Evolutionary conservation across 768 basidiomycete species (phyloP).

Genomic region (Xerocomellus chrysenteron): DNA sequence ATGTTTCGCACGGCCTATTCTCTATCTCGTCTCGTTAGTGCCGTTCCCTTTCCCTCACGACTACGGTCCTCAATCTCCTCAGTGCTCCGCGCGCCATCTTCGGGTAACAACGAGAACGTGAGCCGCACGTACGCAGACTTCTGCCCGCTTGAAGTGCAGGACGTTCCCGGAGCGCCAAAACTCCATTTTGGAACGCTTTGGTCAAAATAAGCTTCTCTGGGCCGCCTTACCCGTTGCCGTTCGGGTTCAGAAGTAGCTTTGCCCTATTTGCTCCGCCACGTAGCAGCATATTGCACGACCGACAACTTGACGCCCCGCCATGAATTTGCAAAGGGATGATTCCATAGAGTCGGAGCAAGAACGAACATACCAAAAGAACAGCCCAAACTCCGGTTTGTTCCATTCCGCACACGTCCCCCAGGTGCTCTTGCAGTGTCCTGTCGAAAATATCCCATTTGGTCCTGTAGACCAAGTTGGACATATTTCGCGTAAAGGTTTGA

Average conservation of each 20-base stretch:
- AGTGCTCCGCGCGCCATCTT: conserved; percentile 67
- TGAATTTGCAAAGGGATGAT: conserved; percentile 4
- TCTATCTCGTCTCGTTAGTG: background rate
- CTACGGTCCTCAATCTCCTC: conserved; percentile 45
- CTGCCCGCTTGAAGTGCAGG: conserved; percentile 64
- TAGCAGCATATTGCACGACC: background rate
- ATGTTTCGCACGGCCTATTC: background rate
- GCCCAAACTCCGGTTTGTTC: conserved; percentile 65
- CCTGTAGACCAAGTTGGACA: conserved; percentile 59
- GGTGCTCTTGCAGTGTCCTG: conserved; percentile 61
- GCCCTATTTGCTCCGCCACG: conserved; percentile 43
- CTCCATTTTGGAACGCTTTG: conserved; percentile 69
- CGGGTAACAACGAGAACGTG: conserved; percentile 65
- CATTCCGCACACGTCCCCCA: conserved; percentile 68
- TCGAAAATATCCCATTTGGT: conserved; percentile 72
- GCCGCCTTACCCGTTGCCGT: conserved; percentile 44
- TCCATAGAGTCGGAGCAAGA: background rate
- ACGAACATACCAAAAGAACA: conserved; percentile 74
- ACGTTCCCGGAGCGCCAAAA: conserved; percentile 75
- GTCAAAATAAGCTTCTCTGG: conserved; percentile 65
- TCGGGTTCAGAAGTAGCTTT: conserved; percentile 48
- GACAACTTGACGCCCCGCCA: background rate
- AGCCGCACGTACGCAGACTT: conserved; percentile 71
- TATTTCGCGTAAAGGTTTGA: conserved; percentile 59
- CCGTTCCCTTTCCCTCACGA: conserved; percentile 18